A percentile compares a stretch with the other conserved stretches of the same genome.
phyloP scores from a whole-genome alignment of 139 green algal genomes.

The Gonium pectorale region DNA sequence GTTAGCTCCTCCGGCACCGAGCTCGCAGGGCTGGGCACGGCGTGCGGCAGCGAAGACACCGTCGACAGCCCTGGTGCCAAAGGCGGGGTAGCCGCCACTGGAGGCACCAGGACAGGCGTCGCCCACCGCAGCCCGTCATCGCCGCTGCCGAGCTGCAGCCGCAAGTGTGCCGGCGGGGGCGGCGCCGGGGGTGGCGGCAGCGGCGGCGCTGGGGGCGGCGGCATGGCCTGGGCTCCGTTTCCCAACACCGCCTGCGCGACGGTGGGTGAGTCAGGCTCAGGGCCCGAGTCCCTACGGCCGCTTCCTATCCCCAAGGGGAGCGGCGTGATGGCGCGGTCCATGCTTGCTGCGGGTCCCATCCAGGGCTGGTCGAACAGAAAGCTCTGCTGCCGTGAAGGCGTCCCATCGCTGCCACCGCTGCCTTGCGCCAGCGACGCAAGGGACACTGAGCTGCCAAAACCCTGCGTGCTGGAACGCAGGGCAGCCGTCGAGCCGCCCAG shows the following conservation, averaged over 20 bases:
- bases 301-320: too few species aligned
- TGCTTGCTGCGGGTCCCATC: too few species aligned
- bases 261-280: too few species aligned
- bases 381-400: neutral
- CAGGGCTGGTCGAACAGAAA: too few species aligned
- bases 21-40: neutral
- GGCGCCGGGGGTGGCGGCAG: constrained; percentile 10
- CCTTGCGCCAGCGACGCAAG: neutral
- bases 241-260: too few species aligned
- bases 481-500: too few species aligned
- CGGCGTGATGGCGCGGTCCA: too few species aligned
- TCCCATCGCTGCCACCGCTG: neutral
- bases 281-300: too few species aligned
- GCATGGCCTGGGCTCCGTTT: too few species aligned
- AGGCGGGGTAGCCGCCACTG: too few species aligned
- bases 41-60: neutral
- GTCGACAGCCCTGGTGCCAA: neutral
- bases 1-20: neutral
- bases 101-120: neutral
- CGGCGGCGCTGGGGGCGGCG: constrained; percentile 14
- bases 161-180: constrained; percentile 20
- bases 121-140: neutral
- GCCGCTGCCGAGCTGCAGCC: neutral
- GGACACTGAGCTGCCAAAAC: neutral
- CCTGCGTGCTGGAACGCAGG: too few species aligned